Evolutionary conservation across 2,329 filamentous ascomycete genomes (phyloP).

Genomic region (Didymella arachidicola): DNA sequence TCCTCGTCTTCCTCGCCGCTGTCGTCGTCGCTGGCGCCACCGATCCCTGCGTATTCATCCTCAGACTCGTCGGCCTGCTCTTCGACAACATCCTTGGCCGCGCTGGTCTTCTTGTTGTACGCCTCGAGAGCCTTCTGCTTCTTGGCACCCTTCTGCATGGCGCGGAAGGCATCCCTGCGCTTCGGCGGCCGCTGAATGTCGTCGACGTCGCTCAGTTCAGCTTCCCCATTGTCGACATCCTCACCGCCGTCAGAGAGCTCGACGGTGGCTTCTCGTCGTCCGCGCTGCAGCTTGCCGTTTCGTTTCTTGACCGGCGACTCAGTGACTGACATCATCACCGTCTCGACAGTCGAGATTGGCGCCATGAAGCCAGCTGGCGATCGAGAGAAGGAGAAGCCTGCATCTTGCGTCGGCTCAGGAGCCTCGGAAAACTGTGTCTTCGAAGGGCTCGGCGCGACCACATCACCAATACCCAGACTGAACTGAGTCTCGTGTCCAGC

Average conservation of each 20-base stretch:
- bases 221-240: conserved; percentile 40
- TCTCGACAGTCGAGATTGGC: conserved; percentile 74
- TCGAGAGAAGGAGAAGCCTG: conserved; percentile 72
- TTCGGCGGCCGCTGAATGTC: conserved; percentile 47
- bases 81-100: conserved; percentile 82
- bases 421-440: conserved; percentile 73
- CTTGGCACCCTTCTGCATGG: conserved; percentile 72
- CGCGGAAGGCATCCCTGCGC: conserved; percentile 67
- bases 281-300: conserved; percentile 64
- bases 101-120: conserved; percentile 86
- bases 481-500: conserved; percentile 33
- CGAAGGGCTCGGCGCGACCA: conserved; percentile 44
- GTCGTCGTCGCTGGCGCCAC: conserved; percentile 88
- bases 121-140: conserved; percentile 59
- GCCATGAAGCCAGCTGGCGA: conserved; percentile 72
- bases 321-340: conserved; percentile 64
- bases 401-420: conserved; percentile 81
- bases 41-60: conserved; percentile 94
- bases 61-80: conserved; percentile 98
- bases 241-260: conserved; percentile 57
- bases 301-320: conserved; percentile 72
- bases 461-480: conserved; percentile 48
- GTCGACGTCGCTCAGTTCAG: conserved; percentile 32
- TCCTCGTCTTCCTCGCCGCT: conserved; percentile 76
- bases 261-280: conserved; percentile 50